Evolutionary conservation across 176 grass and related monocot species (phyloP).

Genomic region (Oryza officinalis): DNA sequence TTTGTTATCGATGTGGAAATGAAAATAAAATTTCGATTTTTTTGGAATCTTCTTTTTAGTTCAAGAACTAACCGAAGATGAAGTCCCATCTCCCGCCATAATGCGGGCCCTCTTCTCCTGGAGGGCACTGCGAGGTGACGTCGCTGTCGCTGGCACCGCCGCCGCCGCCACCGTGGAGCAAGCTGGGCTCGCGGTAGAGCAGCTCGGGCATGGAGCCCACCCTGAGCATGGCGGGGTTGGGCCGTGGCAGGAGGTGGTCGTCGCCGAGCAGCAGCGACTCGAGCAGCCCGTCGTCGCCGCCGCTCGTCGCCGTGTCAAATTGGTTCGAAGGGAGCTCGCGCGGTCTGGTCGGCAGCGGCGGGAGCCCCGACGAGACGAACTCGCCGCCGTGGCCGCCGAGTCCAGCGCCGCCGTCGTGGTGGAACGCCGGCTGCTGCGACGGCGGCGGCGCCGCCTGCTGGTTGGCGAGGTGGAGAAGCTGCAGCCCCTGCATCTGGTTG

Average conservation of each 20-base stretch:
- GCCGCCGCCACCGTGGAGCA: neutral
- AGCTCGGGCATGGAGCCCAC: conserved; percentile 52
- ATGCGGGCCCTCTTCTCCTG: conserved; percentile 20
- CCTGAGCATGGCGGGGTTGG: conserved; percentile 18
- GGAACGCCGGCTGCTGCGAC: conserved; percentile 20
- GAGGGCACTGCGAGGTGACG: conserved; percentile 22
- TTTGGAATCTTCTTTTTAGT: neutral
- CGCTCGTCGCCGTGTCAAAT: conserved; percentile 22
- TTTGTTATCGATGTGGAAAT: neutral
- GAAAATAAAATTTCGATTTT: neutral
- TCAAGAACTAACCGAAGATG: conserved; percentile 39
- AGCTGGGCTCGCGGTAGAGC: conserved; percentile 10
- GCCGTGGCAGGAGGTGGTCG: conserved; percentile 1
- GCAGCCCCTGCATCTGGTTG: conserved; percentile 47
- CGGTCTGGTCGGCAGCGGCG: conserved; percentile 6
- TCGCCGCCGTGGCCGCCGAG: neutral
- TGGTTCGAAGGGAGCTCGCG: conserved; percentile 56
- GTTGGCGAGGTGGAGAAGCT: conserved; percentile 7
- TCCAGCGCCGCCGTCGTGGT: neutral
- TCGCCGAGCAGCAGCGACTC: conserved; percentile 43
- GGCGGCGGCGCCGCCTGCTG: neutral
- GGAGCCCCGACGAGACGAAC: conserved; percentile 3
- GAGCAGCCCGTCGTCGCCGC: conserved; percentile 1
- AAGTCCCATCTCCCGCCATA: conserved; percentile 43
- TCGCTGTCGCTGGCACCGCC: conserved; percentile 7